A percentile compares a stretch with the other conserved stretches of the same genome.
phyloP scores from a whole-genome alignment of 164 flowering plant genomes.

The Tinospora cordifolia region DNA sequence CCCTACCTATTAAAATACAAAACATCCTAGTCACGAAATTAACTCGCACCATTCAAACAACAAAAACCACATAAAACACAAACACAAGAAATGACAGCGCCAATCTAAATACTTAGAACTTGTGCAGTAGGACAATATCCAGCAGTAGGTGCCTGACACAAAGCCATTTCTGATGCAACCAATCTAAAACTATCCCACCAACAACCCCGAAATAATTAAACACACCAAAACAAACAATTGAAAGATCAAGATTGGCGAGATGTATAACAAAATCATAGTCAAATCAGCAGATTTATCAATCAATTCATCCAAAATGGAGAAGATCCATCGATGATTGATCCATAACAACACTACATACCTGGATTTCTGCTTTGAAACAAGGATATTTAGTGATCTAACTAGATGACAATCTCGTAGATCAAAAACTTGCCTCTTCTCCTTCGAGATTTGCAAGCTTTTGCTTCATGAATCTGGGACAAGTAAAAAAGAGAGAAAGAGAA shows the following conservation, averaged over 20 bases:
- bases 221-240: not conserved
- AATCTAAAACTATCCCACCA: not conserved
- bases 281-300: not conserved
- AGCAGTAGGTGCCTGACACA: slow-evolving; percentile 26
- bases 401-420: not conserved
- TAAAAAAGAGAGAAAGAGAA: slow-evolving; percentile 7
- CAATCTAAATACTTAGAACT: slow-evolving; percentile 24
- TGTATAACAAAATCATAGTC: not conserved
- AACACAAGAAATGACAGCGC: not conserved
- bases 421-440: no score
- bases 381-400: not conserved
- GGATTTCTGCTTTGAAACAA: not conserved
- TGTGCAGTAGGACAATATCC: slow-evolving; percentile 33
- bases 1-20: slow-evolving; percentile 44
- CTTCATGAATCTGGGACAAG: slow-evolving; percentile 17
- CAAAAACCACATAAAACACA: not conserved
- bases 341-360: not conserved
- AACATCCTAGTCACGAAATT: not conserved
- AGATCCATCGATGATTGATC: not conserved
- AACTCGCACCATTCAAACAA: not conserved
- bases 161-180: slow-evolving; percentile 24
- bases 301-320: no score
- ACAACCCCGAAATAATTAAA: not conserved
- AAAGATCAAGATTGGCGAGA: not conserved
- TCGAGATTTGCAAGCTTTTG: slow-evolving; percentile 25